Base-by-base conservation (phyloP, 2,329 filamentous ascomycete genomes). In the Fusarium sulawesiense region DNA sequence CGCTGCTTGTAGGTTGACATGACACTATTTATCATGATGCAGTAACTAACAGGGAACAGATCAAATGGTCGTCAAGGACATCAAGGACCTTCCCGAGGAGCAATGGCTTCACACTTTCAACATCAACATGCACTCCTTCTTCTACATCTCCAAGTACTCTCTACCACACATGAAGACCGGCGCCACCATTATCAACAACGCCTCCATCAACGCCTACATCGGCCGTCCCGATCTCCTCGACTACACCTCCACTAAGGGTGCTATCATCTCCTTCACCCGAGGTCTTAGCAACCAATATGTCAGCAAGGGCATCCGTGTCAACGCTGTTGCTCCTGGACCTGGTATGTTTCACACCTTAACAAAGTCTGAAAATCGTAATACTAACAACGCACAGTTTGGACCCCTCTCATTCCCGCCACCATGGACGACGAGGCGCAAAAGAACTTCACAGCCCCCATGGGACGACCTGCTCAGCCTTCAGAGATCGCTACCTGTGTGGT, bases 401-500 rank as follows among this genome's bases (percentile, higher is more conserved):
- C 91, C 0, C 91, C 92, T 0, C 82, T 94, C 4, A 92, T 93
- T 57, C 91, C 91, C 0, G 82, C 89, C 0, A 93, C 91, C 0
- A 93, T 94, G 91, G 87, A 82, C 56, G 84, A 89, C 4, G 83
- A 90, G 67, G 91, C 91, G 0, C 88, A 93, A 80, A 88, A 93
- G 79, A 82, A 91, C 65, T 95, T 95, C 78, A 87, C 85, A 4
- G 86, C 86, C 23, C 93, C 92, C 0, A 93, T 96, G 83, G 92
- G 92, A 6, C 84, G 93, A 21, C 92, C 92, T 0, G 90, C 88
- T 4, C 93, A 96, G 80, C 93, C 92, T 4, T 92, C 88, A 59
- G 93, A 97, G 83, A 91, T 96, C 66, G 93, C 92, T 1, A 91
- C 92, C 0, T 93, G 91, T 74, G 92, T 94, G 60, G 92, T 96